A percentile compares a stretch with the other conserved stretches of the same genome.
These are phyloP conservation scores for Areca catechu DNA, from an alignment of 176 grass and related monocot species.

Conservation along the genomic window DNA sequence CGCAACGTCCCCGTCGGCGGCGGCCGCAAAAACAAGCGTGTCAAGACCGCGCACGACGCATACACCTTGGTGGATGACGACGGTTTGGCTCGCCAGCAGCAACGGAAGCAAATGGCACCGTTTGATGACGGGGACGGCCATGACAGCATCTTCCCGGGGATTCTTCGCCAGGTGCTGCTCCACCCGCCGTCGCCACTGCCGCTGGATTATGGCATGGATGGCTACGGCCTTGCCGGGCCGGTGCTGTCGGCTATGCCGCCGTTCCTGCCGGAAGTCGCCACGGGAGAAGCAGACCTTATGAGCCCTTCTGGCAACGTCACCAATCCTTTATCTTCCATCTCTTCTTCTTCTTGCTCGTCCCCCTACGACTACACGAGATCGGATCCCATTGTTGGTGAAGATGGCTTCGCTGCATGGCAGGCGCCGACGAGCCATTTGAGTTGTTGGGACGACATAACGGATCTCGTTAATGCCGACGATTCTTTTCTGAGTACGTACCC, in stretches of 20 bases:
- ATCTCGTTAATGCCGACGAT: constrained; percentile 20
- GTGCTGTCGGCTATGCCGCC: no score
- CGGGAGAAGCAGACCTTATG: neutral
- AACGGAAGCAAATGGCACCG: neutral
- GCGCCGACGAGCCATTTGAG: neutral
- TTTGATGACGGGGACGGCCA: neutral
- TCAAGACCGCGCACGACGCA: constrained; percentile 15
- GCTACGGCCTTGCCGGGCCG: no score
- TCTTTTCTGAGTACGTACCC: no score
- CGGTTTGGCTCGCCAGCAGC: constrained; percentile 22
- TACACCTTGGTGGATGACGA: neutral
- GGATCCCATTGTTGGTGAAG: neutral
- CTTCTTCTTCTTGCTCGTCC: constrained; percentile 1
- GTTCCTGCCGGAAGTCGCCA: neutral
- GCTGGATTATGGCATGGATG: no score
- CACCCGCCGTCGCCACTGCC: neutral
- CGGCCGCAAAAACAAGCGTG: constrained; percentile 42
- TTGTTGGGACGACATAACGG: constrained; percentile 31
- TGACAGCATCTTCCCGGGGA: neutral
- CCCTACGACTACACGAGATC: neutral
- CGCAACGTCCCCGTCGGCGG: constrained; percentile 82
- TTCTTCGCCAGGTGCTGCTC: neutral
- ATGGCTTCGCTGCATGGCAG: neutral
- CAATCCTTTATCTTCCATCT: neutral
- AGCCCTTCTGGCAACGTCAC: neutral